phyloP scores from a whole-genome alignment of 495 filamentous ascomycete genomes.

The Lasiosphaeriaceae sp. region DNA sequence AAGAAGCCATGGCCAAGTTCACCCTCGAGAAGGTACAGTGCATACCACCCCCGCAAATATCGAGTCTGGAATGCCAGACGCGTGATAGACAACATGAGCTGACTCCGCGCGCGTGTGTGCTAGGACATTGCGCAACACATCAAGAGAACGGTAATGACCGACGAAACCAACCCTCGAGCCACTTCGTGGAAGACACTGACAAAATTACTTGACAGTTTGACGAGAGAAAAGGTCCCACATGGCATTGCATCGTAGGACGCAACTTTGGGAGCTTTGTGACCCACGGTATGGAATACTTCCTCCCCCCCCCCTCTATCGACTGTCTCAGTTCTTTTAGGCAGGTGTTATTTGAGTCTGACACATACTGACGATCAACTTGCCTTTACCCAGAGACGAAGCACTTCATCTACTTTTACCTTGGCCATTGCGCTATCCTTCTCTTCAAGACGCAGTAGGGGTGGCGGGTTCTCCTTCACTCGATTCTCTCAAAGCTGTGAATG shows the following conservation, averaged over 20 bases:
- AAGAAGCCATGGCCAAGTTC: constrained; percentile 88
- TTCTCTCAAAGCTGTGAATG: constrained; percentile 13
- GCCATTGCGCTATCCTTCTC: constrained; percentile 94
- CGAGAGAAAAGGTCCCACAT: constrained; percentile 85
- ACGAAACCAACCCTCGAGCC: neutral
- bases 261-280: constrained; percentile 99
- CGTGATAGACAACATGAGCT: neutral
- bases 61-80: neutral
- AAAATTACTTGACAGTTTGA: constrained; percentile 62
- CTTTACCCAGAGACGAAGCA: constrained; percentile 81
- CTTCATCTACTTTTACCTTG: constrained; percentile 99
- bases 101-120: neutral
- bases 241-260: constrained; percentile 97
- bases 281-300: constrained; percentile 61
- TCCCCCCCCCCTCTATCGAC: neutral
- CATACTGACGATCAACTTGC: too few species aligned
- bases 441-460: constrained; percentile 89
- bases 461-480: constrained; percentile 12
- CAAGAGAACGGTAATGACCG: constrained; percentile 73
- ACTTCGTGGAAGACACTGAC: neutral
- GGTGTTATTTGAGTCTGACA: neutral
- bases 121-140: constrained; percentile 96
- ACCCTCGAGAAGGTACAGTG: constrained; percentile 85
- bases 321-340: neutral
- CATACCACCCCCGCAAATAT: constrained; percentile 9